Percentiles rank a stretch among this genome's conserved stretches.
phyloP scores from a whole-genome alignment of 768 basidiomycete species.

The Calocybe gangraenosa region DNA sequence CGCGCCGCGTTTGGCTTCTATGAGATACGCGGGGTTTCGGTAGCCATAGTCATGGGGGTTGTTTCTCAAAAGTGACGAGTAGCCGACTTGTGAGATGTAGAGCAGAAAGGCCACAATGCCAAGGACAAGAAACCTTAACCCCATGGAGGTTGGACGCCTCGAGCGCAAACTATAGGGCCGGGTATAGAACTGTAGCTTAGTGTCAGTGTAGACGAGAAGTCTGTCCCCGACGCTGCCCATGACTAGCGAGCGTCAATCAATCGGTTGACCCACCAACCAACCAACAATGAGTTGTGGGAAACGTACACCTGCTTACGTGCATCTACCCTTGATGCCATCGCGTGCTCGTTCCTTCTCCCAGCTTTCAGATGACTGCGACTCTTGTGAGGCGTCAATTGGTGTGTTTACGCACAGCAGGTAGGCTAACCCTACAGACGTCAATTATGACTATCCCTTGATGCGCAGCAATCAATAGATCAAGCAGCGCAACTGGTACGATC shows the following conservation, averaged over 20 bases:
- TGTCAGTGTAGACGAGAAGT: too few relatives aligned
- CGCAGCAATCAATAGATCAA: conserved; percentile 9
- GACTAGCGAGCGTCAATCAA: too few relatives aligned
- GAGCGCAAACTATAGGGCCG: not conserved
- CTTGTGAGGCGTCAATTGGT: conserved; percentile 10
- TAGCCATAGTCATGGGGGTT: conserved; percentile 10
- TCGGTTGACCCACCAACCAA: too few relatives aligned
- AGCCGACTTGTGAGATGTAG: not conserved
- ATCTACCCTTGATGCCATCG: conserved; percentile 1
- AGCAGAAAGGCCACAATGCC: not conserved
- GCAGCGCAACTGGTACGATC: conserved; percentile 1
- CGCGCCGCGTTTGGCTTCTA: conserved; percentile 68
- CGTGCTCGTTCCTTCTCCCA: conserved; percentile 15
- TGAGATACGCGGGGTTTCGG: conserved; percentile 42
- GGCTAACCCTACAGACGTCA: not conserved
- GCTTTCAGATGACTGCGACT: conserved; percentile 13
- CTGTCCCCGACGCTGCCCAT: too few relatives aligned
- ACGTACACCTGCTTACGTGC: too few relatives aligned
- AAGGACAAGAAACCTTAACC: conserved; percentile 6
- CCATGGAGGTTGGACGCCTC: not conserved
- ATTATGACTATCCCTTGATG: too few relatives aligned
- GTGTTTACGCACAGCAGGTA: conserved; percentile 18
- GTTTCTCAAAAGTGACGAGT: not conserved
- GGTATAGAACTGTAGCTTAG: conserved; percentile 6
- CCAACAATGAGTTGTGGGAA: too few relatives aligned